Evolutionary conservation across 331 rosid species (phyloP).

Genomic region (Pyrus hybrid): DNA sequence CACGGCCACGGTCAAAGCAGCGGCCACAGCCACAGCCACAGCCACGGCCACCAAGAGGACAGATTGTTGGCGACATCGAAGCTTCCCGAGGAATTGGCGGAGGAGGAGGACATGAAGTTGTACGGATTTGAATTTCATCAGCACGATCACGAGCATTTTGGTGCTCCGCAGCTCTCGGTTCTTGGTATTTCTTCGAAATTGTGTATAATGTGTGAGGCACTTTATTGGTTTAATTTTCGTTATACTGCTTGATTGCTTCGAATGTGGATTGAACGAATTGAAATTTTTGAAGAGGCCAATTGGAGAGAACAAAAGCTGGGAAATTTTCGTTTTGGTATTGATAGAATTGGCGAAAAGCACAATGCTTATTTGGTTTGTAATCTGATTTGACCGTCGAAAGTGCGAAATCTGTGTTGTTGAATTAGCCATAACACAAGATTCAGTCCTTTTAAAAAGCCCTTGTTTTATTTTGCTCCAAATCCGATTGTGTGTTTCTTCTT

Average conservation of each 20-base stretch:
- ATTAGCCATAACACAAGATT: neutral
- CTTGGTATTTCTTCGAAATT: conserved; percentile 35
- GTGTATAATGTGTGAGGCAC: no score
- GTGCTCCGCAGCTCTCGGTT: conserved; percentile 45
- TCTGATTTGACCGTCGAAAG: neutral
- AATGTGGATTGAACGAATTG: neutral
- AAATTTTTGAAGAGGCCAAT: neutral
- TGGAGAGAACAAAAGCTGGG: neutral
- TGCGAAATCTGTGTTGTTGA: neutral
- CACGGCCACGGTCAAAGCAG: conserved; percentile 5
- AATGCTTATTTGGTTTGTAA: neutral
- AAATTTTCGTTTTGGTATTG: neutral
- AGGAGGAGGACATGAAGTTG: conserved; percentile 89
- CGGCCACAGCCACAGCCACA: neutral
- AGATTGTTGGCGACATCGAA: conserved; percentile 11
- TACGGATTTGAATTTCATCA: conserved; percentile 55
- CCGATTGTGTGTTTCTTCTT: neutral
- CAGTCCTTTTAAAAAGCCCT: neutral
- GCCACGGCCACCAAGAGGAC: conserved; percentile 15
- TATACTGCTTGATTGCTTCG: neutral
- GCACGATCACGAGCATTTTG: conserved; percentile 21
- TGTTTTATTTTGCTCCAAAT: neutral
- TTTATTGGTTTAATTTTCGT: no score
- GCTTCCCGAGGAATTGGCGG: conserved; percentile 94
- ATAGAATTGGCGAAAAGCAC: neutral